Conservation (phyloP, 768 basidiomycete genomes). For the Wakefieldia striispora region DNA sequence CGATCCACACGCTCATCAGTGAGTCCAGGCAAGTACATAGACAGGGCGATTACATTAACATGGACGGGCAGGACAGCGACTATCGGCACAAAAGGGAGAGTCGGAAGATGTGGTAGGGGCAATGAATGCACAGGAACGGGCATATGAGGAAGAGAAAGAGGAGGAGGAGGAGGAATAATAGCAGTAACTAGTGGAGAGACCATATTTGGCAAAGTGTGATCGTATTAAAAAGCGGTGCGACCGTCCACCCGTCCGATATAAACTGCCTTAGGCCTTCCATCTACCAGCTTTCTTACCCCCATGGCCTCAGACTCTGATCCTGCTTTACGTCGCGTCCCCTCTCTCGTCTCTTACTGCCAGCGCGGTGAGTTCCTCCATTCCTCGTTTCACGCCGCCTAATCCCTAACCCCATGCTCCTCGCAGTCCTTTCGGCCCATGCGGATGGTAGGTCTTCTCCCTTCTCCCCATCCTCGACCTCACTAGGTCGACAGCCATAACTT, state of each 20-base stretch:
- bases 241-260: too few relatives aligned
- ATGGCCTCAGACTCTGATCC: slow-evolving; percentile 39
- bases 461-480: slow-evolving; percentile 1
- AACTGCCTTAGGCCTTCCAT: too few relatives aligned
- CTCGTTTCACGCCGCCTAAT: not conserved
- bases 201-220: slow-evolving; percentile 19
- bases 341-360: slow-evolving; percentile 69
- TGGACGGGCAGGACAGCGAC: slow-evolving; percentile 60
- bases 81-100: slow-evolving; percentile 76
- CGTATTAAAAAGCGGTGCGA: slow-evolving; percentile 16
- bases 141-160: slow-evolving; percentile 48
- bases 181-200: too few relatives aligned
- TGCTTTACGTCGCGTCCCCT: slow-evolving; percentile 46
- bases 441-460: slow-evolving; percentile 47
- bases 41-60: slow-evolving; percentile 11
- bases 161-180: slow-evolving; percentile 12
- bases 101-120: slow-evolving; percentile 80
- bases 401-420: slow-evolving; percentile 10
- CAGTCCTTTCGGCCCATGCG: slow-evolving; percentile 59
- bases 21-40: slow-evolving; percentile 32
- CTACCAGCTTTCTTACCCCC: not conserved
- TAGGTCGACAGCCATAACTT: slow-evolving; percentile 50
- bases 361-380: slow-evolving; percentile 48
- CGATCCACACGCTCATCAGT: slow-evolving; percentile 93
- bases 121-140: slow-evolving; percentile 73